Percentiles rank a stretch among this genome's conserved stretches.
phyloP scores from a whole-genome alignment of 2,329 filamentous ascomycete species.

The Corinectria fuckeliana region DNA sequence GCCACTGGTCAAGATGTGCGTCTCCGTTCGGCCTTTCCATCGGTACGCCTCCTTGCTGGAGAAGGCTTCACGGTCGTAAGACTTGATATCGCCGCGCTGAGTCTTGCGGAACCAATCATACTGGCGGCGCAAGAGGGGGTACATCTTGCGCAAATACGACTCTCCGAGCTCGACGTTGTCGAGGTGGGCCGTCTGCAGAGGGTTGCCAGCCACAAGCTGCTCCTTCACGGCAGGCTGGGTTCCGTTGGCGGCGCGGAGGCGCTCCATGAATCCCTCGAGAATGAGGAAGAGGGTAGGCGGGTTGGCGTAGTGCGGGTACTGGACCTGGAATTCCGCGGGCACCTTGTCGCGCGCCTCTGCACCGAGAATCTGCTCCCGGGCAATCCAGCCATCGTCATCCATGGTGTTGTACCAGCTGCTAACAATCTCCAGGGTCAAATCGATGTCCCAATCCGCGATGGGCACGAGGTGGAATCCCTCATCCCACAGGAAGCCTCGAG shows the following conservation, averaged over 20 bases:
- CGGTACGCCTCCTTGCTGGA: constrained; percentile 92
- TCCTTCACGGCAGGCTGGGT: constrained; percentile 52
- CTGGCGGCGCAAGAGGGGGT: constrained; percentile 86
- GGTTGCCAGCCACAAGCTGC: constrained; percentile 49
- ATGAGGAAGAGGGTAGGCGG: constrained; percentile 94
- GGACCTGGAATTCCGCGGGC: constrained; percentile 87
- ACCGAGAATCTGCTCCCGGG: constrained; percentile 92
- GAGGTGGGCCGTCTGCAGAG: constrained; percentile 68
- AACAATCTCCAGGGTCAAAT: constrained; percentile 85
- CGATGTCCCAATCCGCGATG: constrained; percentile 92
- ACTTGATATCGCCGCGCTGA: constrained; percentile 86
- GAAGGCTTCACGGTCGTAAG: constrained; percentile 88
- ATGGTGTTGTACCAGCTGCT: constrained; percentile 96
- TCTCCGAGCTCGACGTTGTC: constrained; percentile 71
- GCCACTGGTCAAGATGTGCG: constrained; percentile 89
- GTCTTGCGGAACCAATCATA: constrained; percentile 96
- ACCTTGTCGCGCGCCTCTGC: constrained; percentile 94
- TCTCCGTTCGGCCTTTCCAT: constrained; percentile 88
- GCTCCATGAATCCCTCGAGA: constrained; percentile 83
- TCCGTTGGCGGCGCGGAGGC: constrained; percentile 66
- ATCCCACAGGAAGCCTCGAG: constrained; percentile 95
- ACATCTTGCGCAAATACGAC: constrained; percentile 76
- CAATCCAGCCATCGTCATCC: constrained; percentile 98
- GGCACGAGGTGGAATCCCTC: constrained; percentile 95
- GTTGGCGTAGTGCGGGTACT: constrained; percentile 98